Base-by-base conservation (phyloP, 1,139 yeast genomes). In the Candida smagusa region DNA sequence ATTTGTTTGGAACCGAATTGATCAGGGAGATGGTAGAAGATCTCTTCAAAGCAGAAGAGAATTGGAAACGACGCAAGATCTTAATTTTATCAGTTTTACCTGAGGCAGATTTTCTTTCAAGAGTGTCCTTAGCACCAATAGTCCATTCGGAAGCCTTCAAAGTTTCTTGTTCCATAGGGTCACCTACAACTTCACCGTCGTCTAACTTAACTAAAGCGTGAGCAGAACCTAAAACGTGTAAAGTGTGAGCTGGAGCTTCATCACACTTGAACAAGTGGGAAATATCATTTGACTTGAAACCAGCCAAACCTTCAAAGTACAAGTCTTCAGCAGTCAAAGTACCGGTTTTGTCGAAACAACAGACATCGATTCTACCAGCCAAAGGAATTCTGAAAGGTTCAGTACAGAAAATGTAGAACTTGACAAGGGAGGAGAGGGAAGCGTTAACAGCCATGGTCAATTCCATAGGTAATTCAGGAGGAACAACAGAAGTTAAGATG, bases 391-490 rank as follows among this genome's bases (percentile, higher is more conserved):
- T 79, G 69, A 92, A 92, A 9, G 99, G 99, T 63, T 92, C 99
- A 35, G 98, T 94, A 72, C 99, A 92, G 71, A 86, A 92, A 47
- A 92, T 83, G 59, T 83, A 90, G 58, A 74, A 84, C 63, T 94
- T 94, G 49, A 85, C 82, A 47, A 92, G 75, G 4, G 96, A 89
- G 38, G 92, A 80, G 56, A 92, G 74, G 7, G 97, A 90, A 31
- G 88, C 75, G 63, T 92, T 92, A 31, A 92, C 98, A 43, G 98
- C 98, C 90, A 92, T 84, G 23, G 98, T 92, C 53, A 92, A 78
- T 70, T 92, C 98, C 98, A 92, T 94, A 37, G 99, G 99, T 50
- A 92, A 76, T 67, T 92, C 99, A 37, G 99, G 98, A 31, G 99
- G 99, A 31, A 92, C 99, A 49, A 92, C 99, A 34, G 97, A 90